Evolutionary conservation across 331 rosid species (phyloP).

Genomic region (Prunus yedoensis): DNA sequence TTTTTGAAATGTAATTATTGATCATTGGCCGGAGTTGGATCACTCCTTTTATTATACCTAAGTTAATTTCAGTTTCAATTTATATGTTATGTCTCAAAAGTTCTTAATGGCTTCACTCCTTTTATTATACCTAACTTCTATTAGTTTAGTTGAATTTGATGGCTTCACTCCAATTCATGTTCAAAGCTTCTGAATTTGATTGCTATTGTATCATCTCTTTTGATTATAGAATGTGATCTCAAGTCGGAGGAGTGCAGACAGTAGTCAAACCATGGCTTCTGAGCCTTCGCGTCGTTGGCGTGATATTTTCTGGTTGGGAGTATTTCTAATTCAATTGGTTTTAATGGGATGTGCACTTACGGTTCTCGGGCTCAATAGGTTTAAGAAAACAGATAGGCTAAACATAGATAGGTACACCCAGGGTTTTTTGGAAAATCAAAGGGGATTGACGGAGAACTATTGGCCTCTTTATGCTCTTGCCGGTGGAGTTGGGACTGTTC

Average conservation of each 20-base stretch:
- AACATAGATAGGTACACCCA: constrained; percentile 71
- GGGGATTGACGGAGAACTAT: constrained; percentile 73
- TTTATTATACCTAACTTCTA: no score
- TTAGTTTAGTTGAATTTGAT: constrained; percentile 1
- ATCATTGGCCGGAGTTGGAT: not conserved
- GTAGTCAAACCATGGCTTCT: constrained; percentile 44
- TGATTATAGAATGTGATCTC: constrained; percentile 40
- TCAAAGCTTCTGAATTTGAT: constrained; percentile 1
- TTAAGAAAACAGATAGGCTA: constrained; percentile 66
- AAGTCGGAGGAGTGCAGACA: constrained; percentile 44
- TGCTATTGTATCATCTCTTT: not conserved
- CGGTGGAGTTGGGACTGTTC: constrained; percentile 68
- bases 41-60: not conserved
- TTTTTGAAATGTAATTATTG: not conserved
- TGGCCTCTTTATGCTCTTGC: constrained; percentile 92
- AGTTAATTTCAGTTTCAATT: not conserved
- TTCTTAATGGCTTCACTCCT: not conserved
- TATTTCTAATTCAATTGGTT: constrained; percentile 69
- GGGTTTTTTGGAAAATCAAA: constrained; percentile 51
- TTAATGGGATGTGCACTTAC: constrained; percentile 59
- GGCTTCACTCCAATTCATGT: not conserved
- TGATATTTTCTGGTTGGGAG: constrained; percentile 81
- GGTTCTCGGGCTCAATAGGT: constrained; percentile 82
- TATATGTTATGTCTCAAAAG: not conserved
- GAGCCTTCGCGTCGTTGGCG: constrained; percentile 75